A percentile compares a stretch with the other conserved stretches of the same genome.
These are phyloP conservation scores for Talaromyces sp. DNA, from an alignment of 2,329 filamentous ascomycete genomes.

Conservation along the genomic window DNA sequence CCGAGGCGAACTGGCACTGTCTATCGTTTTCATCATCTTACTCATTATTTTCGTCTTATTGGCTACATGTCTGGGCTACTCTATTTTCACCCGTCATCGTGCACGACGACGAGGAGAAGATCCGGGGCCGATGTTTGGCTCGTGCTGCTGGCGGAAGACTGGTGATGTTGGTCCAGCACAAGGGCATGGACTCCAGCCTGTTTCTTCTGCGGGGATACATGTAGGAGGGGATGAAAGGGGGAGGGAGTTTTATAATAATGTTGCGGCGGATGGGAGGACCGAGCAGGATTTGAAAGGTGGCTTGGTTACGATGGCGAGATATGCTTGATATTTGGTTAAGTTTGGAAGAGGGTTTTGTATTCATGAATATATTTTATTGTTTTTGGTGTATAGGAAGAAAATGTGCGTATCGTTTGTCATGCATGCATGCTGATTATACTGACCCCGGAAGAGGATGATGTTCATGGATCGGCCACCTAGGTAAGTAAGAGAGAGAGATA, in stretches of 20 bases:
- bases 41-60: neutral
- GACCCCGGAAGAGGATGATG: too few relatives aligned
- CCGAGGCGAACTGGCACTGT: too few relatives aligned
- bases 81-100: neutral
- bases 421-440: too few relatives aligned
- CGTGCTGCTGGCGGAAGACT: neutral
- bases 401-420: too few relatives aligned
- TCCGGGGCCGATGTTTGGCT: neutral
- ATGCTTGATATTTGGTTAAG: neutral
- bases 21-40: neutral
- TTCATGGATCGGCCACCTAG: too few relatives aligned
- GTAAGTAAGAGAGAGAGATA: too few relatives aligned
- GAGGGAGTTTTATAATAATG: conserved; percentile 4
- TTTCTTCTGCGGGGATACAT: neutral
- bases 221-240: neutral
- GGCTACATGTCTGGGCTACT: neutral
- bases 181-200: neutral
- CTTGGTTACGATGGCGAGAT: neutral
- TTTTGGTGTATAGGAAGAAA: too few relatives aligned
- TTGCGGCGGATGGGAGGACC: neutral
- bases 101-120: conserved; percentile 3
- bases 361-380: too few relatives aligned
- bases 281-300: neutral
- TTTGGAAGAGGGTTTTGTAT: too few relatives aligned
- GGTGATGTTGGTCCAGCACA: neutral